These are phyloP conservation scores for Uronychia binucleata DNA, from an alignment of 73 alveolate species.

Conservation along the genomic window DNA sequence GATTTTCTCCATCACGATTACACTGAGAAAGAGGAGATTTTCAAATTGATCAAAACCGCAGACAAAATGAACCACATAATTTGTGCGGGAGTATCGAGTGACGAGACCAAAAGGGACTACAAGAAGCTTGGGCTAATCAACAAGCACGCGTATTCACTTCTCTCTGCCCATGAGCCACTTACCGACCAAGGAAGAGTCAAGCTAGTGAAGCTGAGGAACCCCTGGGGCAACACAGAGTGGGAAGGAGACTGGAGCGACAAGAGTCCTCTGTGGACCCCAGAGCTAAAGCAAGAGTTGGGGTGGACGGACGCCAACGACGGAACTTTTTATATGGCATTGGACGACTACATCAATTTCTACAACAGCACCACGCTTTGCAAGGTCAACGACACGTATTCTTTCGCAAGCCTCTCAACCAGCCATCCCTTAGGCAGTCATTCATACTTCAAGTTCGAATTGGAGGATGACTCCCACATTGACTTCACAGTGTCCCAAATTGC, in stretches of 20 bases:
- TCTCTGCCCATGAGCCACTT: conserved; percentile 65
- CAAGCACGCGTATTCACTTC: conserved; percentile 91
- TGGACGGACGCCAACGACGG: conserved; percentile 72
- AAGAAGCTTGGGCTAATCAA: conserved; percentile 83
- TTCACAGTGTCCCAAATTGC: conserved; percentile 35
- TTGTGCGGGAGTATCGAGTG: conserved; percentile 66
- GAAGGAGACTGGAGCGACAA: conserved; percentile 94
- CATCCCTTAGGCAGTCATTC: conserved; percentile 44
- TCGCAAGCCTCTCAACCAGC: conserved; percentile 5
- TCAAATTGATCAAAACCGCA: conserved; percentile 70
- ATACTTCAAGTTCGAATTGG: conserved; percentile 22
- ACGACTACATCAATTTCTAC: conserved; percentile 27
- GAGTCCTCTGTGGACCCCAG: conserved; percentile 87
- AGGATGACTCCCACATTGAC: conserved; percentile 26
- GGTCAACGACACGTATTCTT: conserved; percentile 24
- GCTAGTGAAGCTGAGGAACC: conserved; percentile 91
- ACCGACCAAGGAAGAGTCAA: conserved; percentile 27
- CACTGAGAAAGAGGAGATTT: conserved; percentile 52
- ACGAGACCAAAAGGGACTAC: conserved; percentile 60
- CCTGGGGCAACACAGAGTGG: conserved; percentile 98
- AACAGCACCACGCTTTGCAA: conserved; percentile 27
- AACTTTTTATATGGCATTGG: conserved; percentile 29
- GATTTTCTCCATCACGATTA: not conserved
- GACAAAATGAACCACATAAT: conserved; percentile 72
- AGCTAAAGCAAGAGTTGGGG: conserved; percentile 70